Percentiles rank a stretch among this genome's conserved stretches.
Evolutionary conservation across 352 stramenopile species (phyloP).

Genomic region (Phytophthora sp.): DNA sequence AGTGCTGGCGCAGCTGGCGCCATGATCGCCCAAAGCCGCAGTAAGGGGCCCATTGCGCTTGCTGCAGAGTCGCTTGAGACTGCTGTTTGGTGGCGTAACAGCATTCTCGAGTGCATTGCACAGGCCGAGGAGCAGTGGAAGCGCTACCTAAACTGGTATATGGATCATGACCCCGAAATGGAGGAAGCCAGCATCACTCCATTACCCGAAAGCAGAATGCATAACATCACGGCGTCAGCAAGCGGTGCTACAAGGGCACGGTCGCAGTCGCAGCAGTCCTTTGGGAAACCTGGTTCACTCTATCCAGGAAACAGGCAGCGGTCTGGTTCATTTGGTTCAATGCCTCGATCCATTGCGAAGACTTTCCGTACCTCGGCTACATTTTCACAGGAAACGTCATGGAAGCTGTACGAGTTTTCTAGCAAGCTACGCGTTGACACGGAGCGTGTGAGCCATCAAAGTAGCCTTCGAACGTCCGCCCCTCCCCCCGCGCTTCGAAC

Average conservation of each 20-base stretch:
- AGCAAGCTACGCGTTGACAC: slow-evolving; percentile 77
- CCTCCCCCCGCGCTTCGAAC: slow-evolving; percentile 69
- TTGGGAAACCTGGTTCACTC: slow-evolving; percentile 17
- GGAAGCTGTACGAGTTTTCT: slow-evolving; percentile 79
- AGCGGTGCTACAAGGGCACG: slow-evolving; percentile 2
- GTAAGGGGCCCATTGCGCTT: slow-evolving; percentile 74
- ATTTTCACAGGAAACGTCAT: slow-evolving; percentile 79
- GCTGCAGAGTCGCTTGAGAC: slow-evolving; percentile 85
- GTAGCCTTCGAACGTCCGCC: slow-evolving; percentile 30
- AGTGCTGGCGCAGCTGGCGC: slow-evolving; percentile 74
- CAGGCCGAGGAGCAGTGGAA: slow-evolving; percentile 89
- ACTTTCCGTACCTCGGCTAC: slow-evolving; percentile 78
- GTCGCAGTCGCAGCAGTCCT: slow-evolving; percentile 24
- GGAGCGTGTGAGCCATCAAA: slow-evolving; percentile 55
- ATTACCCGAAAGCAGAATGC: slow-evolving; percentile 19
- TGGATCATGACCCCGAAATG: slow-evolving; percentile 73
- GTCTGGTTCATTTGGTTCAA: slow-evolving; percentile 70
- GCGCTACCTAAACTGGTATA: slow-evolving; percentile 87
- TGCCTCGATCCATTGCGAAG: slow-evolving; percentile 82
- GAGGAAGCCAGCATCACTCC: slow-evolving; percentile 30
- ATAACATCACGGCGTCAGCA: neutral
- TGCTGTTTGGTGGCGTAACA: slow-evolving; percentile 86
- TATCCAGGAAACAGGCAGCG: slow-evolving; percentile 33
- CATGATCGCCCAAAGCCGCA: slow-evolving; percentile 75
- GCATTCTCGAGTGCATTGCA: slow-evolving; percentile 83